A percentile compares a stretch with the other conserved stretches of the same genome.
phyloP scores from a whole-genome alignment of 192 early-diverging fungal genomes.

The Backusella psychrophila region DNA sequence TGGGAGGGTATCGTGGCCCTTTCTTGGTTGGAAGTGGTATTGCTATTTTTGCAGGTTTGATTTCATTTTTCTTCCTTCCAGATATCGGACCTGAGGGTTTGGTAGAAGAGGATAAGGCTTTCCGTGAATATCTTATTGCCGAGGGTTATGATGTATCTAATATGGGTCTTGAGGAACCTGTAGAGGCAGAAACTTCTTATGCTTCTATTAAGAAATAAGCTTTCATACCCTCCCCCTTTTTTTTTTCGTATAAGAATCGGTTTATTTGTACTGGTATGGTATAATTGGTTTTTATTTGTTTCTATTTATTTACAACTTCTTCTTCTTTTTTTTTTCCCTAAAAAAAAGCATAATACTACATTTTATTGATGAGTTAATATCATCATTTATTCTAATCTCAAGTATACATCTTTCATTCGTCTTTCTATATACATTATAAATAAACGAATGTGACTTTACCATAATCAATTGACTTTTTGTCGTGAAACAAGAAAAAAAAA shows the following conservation, averaged over 20 bases:
- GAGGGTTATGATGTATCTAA: constrained; percentile 29
- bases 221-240: neutral
- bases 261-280: neutral
- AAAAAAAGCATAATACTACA: neutral
- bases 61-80: constrained; percentile 23
- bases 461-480: neutral
- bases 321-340: neutral
- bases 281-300: neutral
- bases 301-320: neutral
- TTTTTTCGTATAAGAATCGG: neutral
- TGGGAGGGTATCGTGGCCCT: constrained; percentile 25
- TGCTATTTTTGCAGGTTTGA: constrained; percentile 24
- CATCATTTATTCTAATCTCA: neutral
- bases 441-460: neutral
- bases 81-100: constrained; percentile 23
- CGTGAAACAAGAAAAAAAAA: neutral
- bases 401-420: neutral
- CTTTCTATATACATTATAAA: neutral
- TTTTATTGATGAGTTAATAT: neutral
- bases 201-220: neutral
- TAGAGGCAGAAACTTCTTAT: neutral
- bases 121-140: constrained; percentile 20
- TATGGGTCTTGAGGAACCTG: constrained; percentile 8
- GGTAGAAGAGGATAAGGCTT: constrained; percentile 24
- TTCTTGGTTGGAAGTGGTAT: constrained; percentile 34